These are phyloP conservation scores for Salix koriyanagi DNA, from an alignment of 345 rosid species.

Conservation along the genomic window DNA sequence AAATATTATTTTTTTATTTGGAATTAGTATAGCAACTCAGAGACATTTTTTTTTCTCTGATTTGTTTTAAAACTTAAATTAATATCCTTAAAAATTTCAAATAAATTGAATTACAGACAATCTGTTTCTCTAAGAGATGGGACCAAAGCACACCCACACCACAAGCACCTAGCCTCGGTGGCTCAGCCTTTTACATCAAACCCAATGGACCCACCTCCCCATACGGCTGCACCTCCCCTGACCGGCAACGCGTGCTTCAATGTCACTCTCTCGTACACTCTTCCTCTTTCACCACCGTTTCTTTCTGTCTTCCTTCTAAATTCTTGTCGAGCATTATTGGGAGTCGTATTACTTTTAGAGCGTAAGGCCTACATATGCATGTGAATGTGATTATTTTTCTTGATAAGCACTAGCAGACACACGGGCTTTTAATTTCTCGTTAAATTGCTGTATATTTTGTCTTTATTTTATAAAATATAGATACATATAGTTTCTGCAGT, in stretches of 20 bases:
- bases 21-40: too few relatives aligned
- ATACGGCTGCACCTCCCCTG: slow-evolving; percentile 62
- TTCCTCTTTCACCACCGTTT: not conserved
- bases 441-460: not conserved
- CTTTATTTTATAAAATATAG: not conserved
- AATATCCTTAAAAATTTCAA: too few relatives aligned
- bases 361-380: slow-evolving; percentile 16
- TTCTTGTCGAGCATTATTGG: slow-evolving; percentile 5
- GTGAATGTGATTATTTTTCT: slow-evolving; percentile 26
- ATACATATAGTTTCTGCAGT: too few relatives aligned
- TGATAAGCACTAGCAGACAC: slow-evolving; percentile 33
- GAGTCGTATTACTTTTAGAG: not conserved
- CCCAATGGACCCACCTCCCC: slow-evolving; percentile 66
- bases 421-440: not conserved
- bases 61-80: too few relatives aligned
- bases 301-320: slow-evolving; percentile 2
- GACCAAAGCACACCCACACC: slow-evolving; percentile 15
- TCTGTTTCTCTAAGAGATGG: slow-evolving; percentile 11
- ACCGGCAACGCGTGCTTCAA: slow-evolving; percentile 83
- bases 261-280: slow-evolving; percentile 33
- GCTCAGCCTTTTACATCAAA: slow-evolving; percentile 38
- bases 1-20: too few relatives aligned
- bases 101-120: too few relatives aligned
- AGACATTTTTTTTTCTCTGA: too few relatives aligned
- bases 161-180: slow-evolving; percentile 1